Base-by-base conservation (phyloP, 352 stramenopile genomes). In the Globisporangium megalacanthum region DNA sequence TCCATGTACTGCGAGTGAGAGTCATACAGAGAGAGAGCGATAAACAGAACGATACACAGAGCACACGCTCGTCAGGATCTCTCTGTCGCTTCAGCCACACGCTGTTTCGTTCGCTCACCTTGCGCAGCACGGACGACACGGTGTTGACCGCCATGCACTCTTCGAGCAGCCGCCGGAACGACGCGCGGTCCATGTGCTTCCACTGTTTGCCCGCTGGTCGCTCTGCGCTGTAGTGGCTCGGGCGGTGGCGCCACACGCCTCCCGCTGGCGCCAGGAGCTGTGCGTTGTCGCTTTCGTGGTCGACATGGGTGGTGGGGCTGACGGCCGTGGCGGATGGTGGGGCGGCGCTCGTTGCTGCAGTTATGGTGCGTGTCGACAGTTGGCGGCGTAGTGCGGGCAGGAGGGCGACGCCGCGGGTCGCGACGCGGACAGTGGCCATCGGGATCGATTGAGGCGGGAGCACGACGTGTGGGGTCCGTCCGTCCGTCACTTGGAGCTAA, bases 131-230 rank as follows among this genome's bases (percentile, higher is more conserved):
- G 15, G 75, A 70, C 4, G 75, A 82, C 9, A 89, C 79, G 31
- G 67, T 77, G 44, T 55, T 68, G 15, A 69, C 77, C 56, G 58
- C 62, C 70, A 87, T 82, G 62, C 76, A 82, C 47, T 88, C 73
- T 9, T 73, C 70, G 44, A 92, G 69, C 44, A 88, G 65, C 65
- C 56, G 61, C 46, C 68, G 71, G 63, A 91, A 88, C 31, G 75
- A 84, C 61, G 60, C 56, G 52, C 78, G 73, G 52, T 91, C 77
- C 71, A 87, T 82, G 11, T 72, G 61, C 15, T 75, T 68, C 75
- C 71, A 75, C 44, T 77, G 72, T 44, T 69, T 61, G 51, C 70
- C 74, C 47, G 62, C 13, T 10, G 62, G 60, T 44, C 56, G 55
- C 47, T 52, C 31, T 51, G 52, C 29, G 46, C 51, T 51, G 55